Base-by-base conservation (phyloP, 176 grass and related monocot genomes). In the Eragrostis nindensis region DNA sequence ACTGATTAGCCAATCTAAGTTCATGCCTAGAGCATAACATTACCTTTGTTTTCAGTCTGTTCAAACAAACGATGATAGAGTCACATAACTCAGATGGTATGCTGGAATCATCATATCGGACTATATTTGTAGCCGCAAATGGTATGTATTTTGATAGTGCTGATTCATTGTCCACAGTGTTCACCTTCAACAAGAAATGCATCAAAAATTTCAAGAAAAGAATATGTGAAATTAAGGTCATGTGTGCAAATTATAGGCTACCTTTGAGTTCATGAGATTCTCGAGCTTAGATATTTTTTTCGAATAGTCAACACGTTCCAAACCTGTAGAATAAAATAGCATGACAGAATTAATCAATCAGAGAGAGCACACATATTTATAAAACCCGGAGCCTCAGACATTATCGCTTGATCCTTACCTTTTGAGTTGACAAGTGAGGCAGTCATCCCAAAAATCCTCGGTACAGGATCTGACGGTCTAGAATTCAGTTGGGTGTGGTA, bases 401-500 rank as follows among this genome's bases (percentile, higher is more conserved):
- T 41, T 41, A 65, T 22, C 5, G 4, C 11, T 3, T 52, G 14
- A 48, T 22, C 43, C 71, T 79, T 91, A 97, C 94, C 53, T 73
- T 82, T 97, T 14, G 91, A 83, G 66, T 86, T 22, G 19, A 89
- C 80, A 29, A 82, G 91, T 0, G 94, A 91, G 52, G 94, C 94
- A 52, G 94, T 89, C 91, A 97, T 93, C 24, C 94, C 94, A 67
- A 93, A 97, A 86, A 97, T 93, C 21, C 65, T 91, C 2, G 91
- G 94, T 71, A 97, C 75, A 74, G 86, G 71, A 64, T 71, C 69
- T 0, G 39, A 88, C n/a, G 48, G 55, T 18, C 49, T 79, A 60
- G 68, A 93, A 67, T 87, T 73, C 56, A 89, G 38, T 53, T 83
- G 83, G 6, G 11, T 86, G 79, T 97, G 91, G 52, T 93, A 97